Conservation (phyloP, 768 basidiomycete genomes). For the Galerina marginata region DNA sequence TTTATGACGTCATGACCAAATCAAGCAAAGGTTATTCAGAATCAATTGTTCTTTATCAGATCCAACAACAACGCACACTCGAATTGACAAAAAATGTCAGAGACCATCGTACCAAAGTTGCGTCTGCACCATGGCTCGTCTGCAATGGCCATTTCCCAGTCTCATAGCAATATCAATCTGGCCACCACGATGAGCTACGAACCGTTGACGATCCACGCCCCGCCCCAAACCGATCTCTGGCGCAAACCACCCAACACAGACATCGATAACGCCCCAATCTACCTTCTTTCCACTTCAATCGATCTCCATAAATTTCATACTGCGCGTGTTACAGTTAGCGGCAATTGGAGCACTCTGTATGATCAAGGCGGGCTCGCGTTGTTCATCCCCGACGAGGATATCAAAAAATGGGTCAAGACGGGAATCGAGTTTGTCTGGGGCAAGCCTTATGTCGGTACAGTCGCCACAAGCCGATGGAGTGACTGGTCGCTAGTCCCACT, state of each 20-base stretch:
- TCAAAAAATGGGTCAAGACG: constrained; percentile 38
- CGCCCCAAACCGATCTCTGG: constrained; percentile 38
- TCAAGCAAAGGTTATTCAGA: constrained; percentile 2
- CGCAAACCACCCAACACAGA: constrained; percentile 36
- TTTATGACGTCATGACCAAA: constrained; percentile 12
- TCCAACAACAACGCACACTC: constrained; percentile 1
- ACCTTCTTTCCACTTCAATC: constrained; percentile 33
- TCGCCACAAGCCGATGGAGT: constrained; percentile 35
- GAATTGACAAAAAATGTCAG: constrained; percentile 9
- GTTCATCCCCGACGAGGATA: constrained; percentile 38
- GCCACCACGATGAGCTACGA: constrained; percentile 29
- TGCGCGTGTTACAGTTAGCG: constrained; percentile 36
- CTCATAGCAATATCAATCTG: constrained; percentile 13
- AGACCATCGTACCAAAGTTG: constrained; percentile 26
- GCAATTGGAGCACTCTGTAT: constrained; percentile 33
- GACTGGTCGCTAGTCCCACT: constrained; percentile 39
- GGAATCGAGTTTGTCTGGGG: constrained; percentile 37
- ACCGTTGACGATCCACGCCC: constrained; percentile 29
- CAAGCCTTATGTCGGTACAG: constrained; percentile 34
- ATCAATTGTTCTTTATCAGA: constrained; percentile 12
- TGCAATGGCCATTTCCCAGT: constrained; percentile 35
- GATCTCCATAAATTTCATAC: constrained; percentile 35
- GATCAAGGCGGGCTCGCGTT: constrained; percentile 38
- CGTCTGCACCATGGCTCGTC: constrained; percentile 37
- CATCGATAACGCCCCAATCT: constrained; percentile 35